Evolutionary conservation across 139 green algal species (phyloP), one percentile per base, ranked within the genome.

Genomic region (Coelastrella sp.): DNA sequence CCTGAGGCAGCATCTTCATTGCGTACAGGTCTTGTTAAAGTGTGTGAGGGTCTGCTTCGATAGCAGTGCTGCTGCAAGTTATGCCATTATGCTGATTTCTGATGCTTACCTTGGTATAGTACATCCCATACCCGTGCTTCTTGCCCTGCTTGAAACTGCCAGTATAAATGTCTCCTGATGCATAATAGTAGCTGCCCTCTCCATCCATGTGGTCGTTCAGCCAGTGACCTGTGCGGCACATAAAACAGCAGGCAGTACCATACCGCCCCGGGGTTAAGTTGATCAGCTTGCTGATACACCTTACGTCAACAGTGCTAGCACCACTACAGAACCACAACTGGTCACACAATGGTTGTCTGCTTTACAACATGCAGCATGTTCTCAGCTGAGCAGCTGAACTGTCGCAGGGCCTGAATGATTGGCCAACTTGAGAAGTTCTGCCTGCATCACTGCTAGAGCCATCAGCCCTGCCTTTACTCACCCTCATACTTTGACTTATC

Each of bases 401-500:
- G 48, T n/a, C n/a, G n/a, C n/a, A n/a, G n/a, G n/a, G n/a, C n/a
- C n/a, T n/a, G n/a, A n/a, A n/a, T n/a, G n/a, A n/a, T n/a, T n/a
- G n/a, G n/a, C n/a, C n/a, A n/a, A n/a, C n/a, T n/a, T n/a, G n/a
- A n/a, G n/a, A n/a, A n/a, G n/a, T n/a, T 23, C 45, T 23, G 45
- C 45, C 15, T 0, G 11, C 11, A 57, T 57, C 45, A 57, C 45
- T 57, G 45, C 45, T 57, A 57, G 45, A 32, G 53, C 53, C 32
- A 8, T 8, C 34, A 32, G 64, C 11, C 45, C 53, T 15, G n/a
- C n/a, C n/a, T n/a, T n/a, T n/a, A 77, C 83, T 13, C 37, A 92
- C 91, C 91, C 80, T 93, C 90, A 79, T 93, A 94, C 2, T 84
- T 79, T 37, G 69, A 60, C 53, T 91, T 92, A 72, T 93, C 89